A percentile compares a stretch with the other conserved stretches of the same genome.
These are phyloP conservation scores for Leishmania lainsoni DNA, from an alignment of 208 protist genomes.

Conservation along the genomic window DNA sequence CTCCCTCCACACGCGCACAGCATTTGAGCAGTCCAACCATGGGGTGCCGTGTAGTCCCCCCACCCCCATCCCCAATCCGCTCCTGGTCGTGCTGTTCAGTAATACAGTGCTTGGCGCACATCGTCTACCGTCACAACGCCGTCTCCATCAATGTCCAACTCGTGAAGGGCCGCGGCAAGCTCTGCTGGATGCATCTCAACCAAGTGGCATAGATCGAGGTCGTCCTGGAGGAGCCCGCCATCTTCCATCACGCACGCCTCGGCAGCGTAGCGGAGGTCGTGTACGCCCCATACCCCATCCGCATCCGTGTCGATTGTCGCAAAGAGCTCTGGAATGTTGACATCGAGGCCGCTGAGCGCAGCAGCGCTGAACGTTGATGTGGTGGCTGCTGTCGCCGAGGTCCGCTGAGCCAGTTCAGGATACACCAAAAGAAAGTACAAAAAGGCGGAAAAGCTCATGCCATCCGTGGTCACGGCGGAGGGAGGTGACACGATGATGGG, in stretches of 20 bases:
- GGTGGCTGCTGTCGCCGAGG: background rate
- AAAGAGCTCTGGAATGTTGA: conserved; percentile 50
- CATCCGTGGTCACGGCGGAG: conserved; percentile 7
- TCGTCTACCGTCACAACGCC: conserved; percentile 64
- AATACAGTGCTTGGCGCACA: conserved; percentile 42
- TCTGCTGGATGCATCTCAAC: conserved; percentile 60
- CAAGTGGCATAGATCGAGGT: conserved; percentile 48
- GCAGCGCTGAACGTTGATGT: conserved; percentile 15
- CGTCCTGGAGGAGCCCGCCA: conserved; percentile 36
- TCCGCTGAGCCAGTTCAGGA: conserved; percentile 21
- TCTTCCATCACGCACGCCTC: conserved; percentile 34
- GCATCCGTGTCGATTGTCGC: conserved; percentile 49
- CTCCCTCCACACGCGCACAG: background rate
- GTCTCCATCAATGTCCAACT: conserved; percentile 74
- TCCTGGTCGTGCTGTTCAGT: conserved; percentile 1
- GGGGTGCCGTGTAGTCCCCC: background rate
- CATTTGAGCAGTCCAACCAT: background rate
- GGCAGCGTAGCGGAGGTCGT: conserved; percentile 49
- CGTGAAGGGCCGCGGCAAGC: conserved; percentile 44
- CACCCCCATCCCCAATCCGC: no score
- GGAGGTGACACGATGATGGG: background rate
- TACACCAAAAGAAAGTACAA: conserved; percentile 59
- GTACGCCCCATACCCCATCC: conserved; percentile 56
- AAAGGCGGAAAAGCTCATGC: conserved; percentile 65
- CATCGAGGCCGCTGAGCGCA: conserved; percentile 18